These are phyloP conservation scores for Cetradonia linearis DNA, from an alignment of 495 filamentous ascomycete genomes.

Conservation along the genomic window DNA sequence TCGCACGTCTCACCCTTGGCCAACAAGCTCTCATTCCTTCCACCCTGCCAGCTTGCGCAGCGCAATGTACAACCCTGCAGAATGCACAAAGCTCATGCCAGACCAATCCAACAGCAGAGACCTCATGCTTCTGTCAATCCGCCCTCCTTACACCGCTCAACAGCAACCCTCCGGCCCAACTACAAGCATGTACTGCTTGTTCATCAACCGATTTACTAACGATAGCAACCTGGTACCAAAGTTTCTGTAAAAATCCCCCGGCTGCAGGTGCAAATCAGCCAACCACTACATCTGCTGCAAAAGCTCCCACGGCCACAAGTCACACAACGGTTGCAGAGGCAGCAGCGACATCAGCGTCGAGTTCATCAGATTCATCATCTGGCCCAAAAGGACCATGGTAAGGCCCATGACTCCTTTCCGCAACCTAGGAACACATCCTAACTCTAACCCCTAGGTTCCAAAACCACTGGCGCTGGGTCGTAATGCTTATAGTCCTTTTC, in stretches of 20 bases:
- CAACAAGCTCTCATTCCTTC: constrained; percentile 24
- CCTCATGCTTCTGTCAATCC: constrained; percentile 47
- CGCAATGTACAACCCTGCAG: constrained; percentile 36
- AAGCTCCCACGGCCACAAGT: constrained; percentile 20
- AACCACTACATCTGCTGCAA: constrained; percentile 18
- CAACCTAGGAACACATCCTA: background rate
- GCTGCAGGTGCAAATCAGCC: constrained; percentile 24
- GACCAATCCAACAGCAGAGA: constrained; percentile 25
- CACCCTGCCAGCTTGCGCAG: constrained; percentile 42
- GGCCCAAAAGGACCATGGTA: constrained; percentile 20
- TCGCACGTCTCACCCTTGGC: constrained; percentile 36
- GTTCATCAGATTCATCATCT: constrained; percentile 9
- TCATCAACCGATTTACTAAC: constrained; percentile 17
- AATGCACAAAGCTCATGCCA: constrained; percentile 40
- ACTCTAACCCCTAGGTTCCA: constrained; percentile 33
- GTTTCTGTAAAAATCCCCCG: constrained; percentile 29
- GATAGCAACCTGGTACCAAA: constrained; percentile 43
- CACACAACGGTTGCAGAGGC: constrained; percentile 24
- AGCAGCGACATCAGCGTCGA: constrained; percentile 17
- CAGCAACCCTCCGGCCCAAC: constrained; percentile 25
- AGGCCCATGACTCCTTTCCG: background rate
- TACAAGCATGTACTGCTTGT: constrained; percentile 20
- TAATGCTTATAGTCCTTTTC: constrained; percentile 44
- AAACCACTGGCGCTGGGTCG: constrained; percentile 43
- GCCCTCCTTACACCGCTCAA: constrained; percentile 34